A percentile compares a stretch with the other conserved stretches of the same genome.
These are phyloP conservation scores for Achaetomium macrosporum DNA, from an alignment of 2,329 filamentous ascomycete genomes.

Conservation along the genomic window DNA sequence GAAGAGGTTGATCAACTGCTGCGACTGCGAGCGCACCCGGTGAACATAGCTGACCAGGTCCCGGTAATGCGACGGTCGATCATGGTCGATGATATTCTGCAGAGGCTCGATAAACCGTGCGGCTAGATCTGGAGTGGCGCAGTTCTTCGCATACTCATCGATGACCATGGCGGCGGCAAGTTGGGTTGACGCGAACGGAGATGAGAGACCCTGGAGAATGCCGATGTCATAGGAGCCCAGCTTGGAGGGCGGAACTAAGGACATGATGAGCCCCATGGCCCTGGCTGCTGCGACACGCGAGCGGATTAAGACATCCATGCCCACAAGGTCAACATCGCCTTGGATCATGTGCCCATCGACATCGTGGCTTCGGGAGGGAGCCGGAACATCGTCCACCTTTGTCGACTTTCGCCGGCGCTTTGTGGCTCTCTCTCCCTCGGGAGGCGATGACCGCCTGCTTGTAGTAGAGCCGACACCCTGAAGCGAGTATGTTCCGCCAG, in stretches of 20 bases:
- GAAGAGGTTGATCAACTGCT: constrained; percentile 85
- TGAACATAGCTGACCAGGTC: constrained; percentile 88
- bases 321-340: constrained; percentile 91
- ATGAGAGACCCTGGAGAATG: constrained; percentile 62
- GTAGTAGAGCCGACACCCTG: constrained; percentile 38
- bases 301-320: constrained; percentile 78
- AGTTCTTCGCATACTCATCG: constrained; percentile 76
- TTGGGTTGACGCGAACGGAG: constrained; percentile 78
- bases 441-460: constrained; percentile 45
- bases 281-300: constrained; percentile 82
- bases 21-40: constrained; percentile 83
- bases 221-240: constrained; percentile 59
- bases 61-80: constrained; percentile 75
- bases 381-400: constrained; percentile 66
- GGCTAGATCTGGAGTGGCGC: constrained; percentile 40
- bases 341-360: constrained; percentile 98
- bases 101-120: constrained; percentile 60
- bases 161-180: constrained; percentile 76
- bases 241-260: constrained; percentile 60
- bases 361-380: constrained; percentile 72
- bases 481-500: constrained; percentile 71
- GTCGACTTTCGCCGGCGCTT: constrained; percentile 79
- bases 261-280: constrained; percentile 81
- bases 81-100: constrained; percentile 70
- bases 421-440: constrained; percentile 56